Conservation (phyloP, 148 eudicot genomes). For the Oxyria digyna region DNA sequence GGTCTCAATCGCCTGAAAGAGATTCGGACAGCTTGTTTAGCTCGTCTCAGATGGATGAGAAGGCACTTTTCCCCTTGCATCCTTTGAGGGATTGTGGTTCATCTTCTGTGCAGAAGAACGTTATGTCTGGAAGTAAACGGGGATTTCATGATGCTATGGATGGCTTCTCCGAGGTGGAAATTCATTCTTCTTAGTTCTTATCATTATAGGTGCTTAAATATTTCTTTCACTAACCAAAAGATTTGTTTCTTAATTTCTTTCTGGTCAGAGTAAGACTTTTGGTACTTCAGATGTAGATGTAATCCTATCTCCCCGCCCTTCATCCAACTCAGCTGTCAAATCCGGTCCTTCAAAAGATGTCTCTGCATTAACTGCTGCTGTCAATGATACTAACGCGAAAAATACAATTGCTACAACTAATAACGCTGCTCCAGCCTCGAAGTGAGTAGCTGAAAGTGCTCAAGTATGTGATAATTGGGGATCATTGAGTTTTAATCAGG, state of each 20-base stretch:
- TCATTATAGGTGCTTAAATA: not conserved
- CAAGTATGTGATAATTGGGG: not conserved
- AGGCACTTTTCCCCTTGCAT: conserved; percentile 62
- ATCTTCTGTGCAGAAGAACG: conserved; percentile 29
- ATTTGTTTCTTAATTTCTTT: not conserved
- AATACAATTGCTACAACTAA: not conserved
- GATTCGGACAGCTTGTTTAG: conserved; percentile 36
- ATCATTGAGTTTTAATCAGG: conserved; percentile 9
- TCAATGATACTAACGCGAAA: not conserved
- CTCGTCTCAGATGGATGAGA: conserved; percentile 65
- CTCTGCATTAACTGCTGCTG: not conserved
- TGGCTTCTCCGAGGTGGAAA: not conserved
- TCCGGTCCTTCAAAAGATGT: not conserved
- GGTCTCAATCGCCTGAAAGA: conserved; percentile 76
- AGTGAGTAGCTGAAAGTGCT: not conserved
- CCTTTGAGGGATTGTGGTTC: conserved; percentile 52
- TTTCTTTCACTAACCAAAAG: not conserved
- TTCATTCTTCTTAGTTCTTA: not conserved
- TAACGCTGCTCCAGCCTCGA: conserved; percentile 1
- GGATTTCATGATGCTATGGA: conserved; percentile 53
- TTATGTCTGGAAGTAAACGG: conserved; percentile 74
- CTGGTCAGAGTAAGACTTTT: not conserved
- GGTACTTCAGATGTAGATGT: not conserved
- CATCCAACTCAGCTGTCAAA: conserved; percentile 1
- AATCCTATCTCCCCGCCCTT: not conserved